These are phyloP conservation scores for Dissophora globulifera DNA, from an alignment of 192 early-diverging fungal genomes.

Conservation along the genomic window DNA sequence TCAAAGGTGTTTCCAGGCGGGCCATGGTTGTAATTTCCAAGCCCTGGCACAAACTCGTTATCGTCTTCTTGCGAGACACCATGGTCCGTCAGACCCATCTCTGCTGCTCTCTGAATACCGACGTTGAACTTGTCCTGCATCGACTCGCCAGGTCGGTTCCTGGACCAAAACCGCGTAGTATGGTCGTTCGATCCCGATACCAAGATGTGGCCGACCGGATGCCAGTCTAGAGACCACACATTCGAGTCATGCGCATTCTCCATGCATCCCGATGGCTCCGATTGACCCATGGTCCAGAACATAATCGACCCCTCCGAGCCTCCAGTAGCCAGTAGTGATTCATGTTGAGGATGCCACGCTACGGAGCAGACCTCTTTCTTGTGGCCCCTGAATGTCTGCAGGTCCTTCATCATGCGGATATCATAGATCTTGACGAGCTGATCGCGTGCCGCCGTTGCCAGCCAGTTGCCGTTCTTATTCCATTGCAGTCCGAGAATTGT, in stretches of 20 bases:
- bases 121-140: slow-evolving; percentile 67
- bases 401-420: slow-evolving; percentile 91
- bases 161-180: slow-evolving; percentile 94
- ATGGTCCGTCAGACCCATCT: slow-evolving; percentile 52
- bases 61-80: slow-evolving; percentile 53
- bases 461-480: slow-evolving; percentile 99
- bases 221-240: slow-evolving; percentile 97
- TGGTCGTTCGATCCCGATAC: slow-evolving; percentile 96
- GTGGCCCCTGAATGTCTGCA: slow-evolving; percentile 87
- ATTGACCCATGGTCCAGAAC: slow-evolving; percentile 89
- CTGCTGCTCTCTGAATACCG: slow-evolving; percentile 60
- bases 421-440: slow-evolving; percentile 94
- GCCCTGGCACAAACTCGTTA: slow-evolving; percentile 50
- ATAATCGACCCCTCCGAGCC: slow-evolving; percentile 88
- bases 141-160: slow-evolving; percentile 86
- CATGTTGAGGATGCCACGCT: slow-evolving; percentile 96
- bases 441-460: slow-evolving; percentile 90
- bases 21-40: slow-evolving; percentile 29
- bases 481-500: slow-evolving; percentile 89
- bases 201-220: slow-evolving; percentile 95
- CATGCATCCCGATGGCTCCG: slow-evolving; percentile 53
- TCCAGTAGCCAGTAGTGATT: slow-evolving; percentile 89
- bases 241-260: slow-evolving; percentile 89
- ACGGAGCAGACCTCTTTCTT: slow-evolving; percentile 91
- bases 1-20: slow-evolving; percentile 26